Conservation (phyloP, 1,284 basidiomycete genomes). For the Trichosporon faecale region DNA sequence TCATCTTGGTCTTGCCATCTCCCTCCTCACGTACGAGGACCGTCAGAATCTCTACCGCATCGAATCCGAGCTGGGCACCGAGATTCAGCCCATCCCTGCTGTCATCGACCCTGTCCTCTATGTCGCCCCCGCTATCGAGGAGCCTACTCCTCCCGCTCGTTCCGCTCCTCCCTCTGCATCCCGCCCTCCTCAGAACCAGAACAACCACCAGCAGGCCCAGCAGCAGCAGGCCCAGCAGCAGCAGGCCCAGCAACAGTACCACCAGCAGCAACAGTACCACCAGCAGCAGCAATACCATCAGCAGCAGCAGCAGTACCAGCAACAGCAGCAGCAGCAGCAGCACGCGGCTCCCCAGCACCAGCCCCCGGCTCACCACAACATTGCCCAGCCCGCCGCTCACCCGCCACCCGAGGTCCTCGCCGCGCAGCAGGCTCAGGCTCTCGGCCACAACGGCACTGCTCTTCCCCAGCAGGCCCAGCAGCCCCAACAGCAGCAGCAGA, state of each 20-base stretch:
- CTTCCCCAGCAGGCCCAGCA: conserved; percentile 5
- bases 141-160: conserved; percentile 25
- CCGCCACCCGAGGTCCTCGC: conserved; percentile 12
- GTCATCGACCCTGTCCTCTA: conserved; percentile 90
- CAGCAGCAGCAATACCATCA: conserved; percentile 5
- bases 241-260: background rate
- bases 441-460: background rate
- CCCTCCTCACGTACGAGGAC: conserved; percentile 93
- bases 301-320: background rate
- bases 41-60: conserved; percentile 96
- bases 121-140: conserved; percentile 59
- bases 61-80: conserved; percentile 96
- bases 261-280: background rate
- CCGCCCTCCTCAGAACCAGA: conserved; percentile 10
- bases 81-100: conserved; percentile 93
- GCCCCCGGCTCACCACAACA: conserved; percentile 11
- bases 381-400: conserved; percentile 20
- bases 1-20: conserved; percentile 95
- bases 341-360: conserved; percentile 6
- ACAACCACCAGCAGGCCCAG: conserved; percentile 4
- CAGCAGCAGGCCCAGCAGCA: conserved; percentile 14
- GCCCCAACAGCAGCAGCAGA: background rate
- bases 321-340: conserved; percentile 7
- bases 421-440: conserved; percentile 5
- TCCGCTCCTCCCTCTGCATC: conserved; percentile 22